Evolutionary conservation across 202 grass and related monocot species (phyloP).

Genomic region (Saccharum hybrid): DNA sequence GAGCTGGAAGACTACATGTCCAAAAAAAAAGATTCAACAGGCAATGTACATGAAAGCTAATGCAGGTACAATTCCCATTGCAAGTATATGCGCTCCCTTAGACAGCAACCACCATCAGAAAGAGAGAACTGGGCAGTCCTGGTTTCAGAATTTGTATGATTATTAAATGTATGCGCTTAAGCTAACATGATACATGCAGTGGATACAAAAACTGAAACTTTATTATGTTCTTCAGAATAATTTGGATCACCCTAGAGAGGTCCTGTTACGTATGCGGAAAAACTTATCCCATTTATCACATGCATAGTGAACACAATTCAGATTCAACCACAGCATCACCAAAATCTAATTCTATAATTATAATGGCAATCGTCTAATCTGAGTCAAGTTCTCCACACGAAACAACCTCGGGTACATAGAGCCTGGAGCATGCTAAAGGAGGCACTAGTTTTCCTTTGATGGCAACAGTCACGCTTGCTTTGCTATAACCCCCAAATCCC

Average conservation of each 20-base stretch:
- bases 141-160: constrained; percentile 8
- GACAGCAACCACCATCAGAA: not conserved
- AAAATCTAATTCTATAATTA: constrained; percentile 1
- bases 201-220: constrained; percentile 8
- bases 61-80: not conserved
- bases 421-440: too few relatives aligned
- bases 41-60: constrained; percentile 25
- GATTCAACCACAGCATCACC: not conserved
- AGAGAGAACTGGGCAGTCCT: not conserved
- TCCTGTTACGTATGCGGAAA: not conserved
- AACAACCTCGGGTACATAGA: not conserved
- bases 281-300: not conserved
- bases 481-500: not conserved
- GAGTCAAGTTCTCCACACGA: not conserved
- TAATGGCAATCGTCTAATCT: not conserved
- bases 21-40: not conserved
- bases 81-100: not conserved
- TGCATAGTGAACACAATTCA: not conserved
- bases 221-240: not conserved
- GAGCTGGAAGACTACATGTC: not conserved
- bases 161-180: not conserved
- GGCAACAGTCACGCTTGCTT: not conserved
- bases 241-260: constrained; percentile 23
- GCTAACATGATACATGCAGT: not conserved
- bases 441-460: not conserved